These are phyloP conservation scores for Theileria sp. DNA, from an alignment of 169 alveolate genomes.

Conservation along the genomic window DNA sequence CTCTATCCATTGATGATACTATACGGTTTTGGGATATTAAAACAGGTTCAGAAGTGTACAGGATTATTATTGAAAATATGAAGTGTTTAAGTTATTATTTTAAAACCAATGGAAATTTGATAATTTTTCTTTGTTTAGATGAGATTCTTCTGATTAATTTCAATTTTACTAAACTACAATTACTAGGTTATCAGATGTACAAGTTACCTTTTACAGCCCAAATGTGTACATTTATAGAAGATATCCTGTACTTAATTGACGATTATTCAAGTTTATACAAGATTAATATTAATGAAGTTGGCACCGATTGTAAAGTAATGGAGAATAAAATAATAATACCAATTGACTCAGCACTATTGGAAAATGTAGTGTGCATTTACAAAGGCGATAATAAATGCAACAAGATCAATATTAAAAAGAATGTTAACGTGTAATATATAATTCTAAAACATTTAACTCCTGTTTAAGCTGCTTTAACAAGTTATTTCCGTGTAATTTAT, in stretches of 20 bases:
- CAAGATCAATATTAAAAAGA: not conserved
- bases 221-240: not conserved
- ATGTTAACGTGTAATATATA: constrained; percentile 3
- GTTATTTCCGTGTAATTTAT: not conserved
- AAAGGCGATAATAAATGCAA: not conserved
- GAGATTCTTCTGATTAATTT: not conserved
- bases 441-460: not conserved
- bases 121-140: not conserved
- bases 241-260: not conserved
- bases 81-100: not conserved
- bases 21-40: constrained; percentile 20
- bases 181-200: not conserved
- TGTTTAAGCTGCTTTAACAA: not conserved
- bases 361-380: not conserved
- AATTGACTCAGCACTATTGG: not conserved
- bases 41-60: constrained; percentile 19
- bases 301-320: not conserved
- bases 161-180: not conserved
- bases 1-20: constrained; percentile 19
- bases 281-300: not conserved
- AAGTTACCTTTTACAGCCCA: constrained; percentile 10
- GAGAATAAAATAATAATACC: not conserved
- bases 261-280: not conserved
- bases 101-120: not conserved
- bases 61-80: not conserved